A percentile compares a stretch with the other conserved stretches of the same genome.
Evolutionary conservation across 306 rosid genomes (phyloP).

Genomic region (Clitoria ternatea): DNA sequence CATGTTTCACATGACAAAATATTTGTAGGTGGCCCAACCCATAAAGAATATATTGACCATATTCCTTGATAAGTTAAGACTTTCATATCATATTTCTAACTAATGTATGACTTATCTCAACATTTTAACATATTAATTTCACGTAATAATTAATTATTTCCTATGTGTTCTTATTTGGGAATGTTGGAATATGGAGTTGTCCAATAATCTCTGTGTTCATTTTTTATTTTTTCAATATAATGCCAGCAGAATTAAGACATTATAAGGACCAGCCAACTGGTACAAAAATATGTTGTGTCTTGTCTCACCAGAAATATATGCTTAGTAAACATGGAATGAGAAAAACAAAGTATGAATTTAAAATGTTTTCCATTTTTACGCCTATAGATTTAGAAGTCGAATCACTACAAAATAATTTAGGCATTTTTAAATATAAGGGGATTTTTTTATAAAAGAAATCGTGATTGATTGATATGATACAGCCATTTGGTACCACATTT

Average conservation of each 20-base stretch:
- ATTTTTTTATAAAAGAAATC: neutral
- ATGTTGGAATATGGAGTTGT: neutral
- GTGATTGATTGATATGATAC: neutral
- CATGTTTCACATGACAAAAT: too few relatives aligned
- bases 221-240: neutral
- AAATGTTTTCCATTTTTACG: conserved; percentile 6
- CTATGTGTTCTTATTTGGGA: neutral
- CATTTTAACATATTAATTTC: too few relatives aligned
- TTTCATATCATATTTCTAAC: too few relatives aligned
- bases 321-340: neutral
- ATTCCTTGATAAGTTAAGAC: too few relatives aligned
- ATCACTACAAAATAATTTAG: neutral
- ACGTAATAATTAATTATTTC: neutral
- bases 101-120: too few relatives aligned
- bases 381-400: neutral
- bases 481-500: too few relatives aligned
- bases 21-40: too few relatives aligned
- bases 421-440: neutral
- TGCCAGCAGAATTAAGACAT: neutral
- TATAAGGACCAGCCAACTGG: neutral
- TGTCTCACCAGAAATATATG: neutral
- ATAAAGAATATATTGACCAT: too few relatives aligned
- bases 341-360: neutral
- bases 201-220: neutral
- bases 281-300: neutral